Percentiles rank a stretch among this genome's conserved stretches.
Evolutionary conservation across 495 filamentous ascomycete species (phyloP).

Genomic region (Apodospora peruviana): DNA sequence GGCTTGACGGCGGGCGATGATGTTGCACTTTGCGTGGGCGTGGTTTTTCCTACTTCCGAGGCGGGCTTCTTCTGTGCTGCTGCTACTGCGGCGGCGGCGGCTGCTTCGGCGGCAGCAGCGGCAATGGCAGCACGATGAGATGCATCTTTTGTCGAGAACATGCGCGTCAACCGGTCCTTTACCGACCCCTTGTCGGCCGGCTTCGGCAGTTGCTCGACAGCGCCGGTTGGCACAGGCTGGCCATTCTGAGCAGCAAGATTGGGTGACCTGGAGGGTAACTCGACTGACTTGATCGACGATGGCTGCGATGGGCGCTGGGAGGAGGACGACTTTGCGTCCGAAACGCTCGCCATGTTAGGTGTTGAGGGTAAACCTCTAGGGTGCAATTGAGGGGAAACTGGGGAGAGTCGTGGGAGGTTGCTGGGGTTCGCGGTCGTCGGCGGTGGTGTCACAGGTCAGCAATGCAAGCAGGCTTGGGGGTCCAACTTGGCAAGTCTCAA

Average conservation of each 20-base stretch:
- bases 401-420: neutral
- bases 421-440: slow-evolving; percentile 4
- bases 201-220: slow-evolving; percentile 25
- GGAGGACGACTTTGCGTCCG: slow-evolving; percentile 26
- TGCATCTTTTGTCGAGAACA: slow-evolving; percentile 45
- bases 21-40: slow-evolving; percentile 5
- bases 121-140: slow-evolving; percentile 11
- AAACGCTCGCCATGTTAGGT: slow-evolving; percentile 19
- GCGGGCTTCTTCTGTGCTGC: slow-evolving; percentile 1
- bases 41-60: neutral
- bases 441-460: slow-evolving; percentile 10
- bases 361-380: neutral
- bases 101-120: slow-evolving; percentile 4
- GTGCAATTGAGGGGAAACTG: slow-evolving; percentile 4
- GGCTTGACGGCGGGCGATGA: slow-evolving; percentile 17
- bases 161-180: slow-evolving; percentile 44
- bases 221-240: slow-evolving; percentile 14
- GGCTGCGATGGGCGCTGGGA: slow-evolving; percentile 39
- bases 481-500: no score
- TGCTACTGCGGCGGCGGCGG: neutral
- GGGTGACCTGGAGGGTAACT: slow-evolving; percentile 33
- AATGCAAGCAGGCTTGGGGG: slow-evolving; percentile 17
- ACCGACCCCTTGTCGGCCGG: slow-evolving; percentile 41
- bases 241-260: slow-evolving; percentile 36
- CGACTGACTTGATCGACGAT: slow-evolving; percentile 41